These are phyloP conservation scores for Lagerstroemia speciosa DNA, from an alignment of 345 rosid species.

Conservation along the genomic window DNA sequence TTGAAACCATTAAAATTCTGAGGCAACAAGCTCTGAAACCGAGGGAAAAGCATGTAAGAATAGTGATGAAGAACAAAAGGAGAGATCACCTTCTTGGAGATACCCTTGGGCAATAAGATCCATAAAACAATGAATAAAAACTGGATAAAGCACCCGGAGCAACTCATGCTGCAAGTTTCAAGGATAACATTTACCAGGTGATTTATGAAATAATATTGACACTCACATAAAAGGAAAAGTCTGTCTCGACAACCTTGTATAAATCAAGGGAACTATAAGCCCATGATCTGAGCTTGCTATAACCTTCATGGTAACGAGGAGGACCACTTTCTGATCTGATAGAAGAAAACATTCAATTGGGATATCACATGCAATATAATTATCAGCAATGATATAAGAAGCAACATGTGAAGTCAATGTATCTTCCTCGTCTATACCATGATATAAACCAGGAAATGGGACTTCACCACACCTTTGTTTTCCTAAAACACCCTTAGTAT, in stretches of 20 bases:
- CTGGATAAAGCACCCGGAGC: conserved; percentile 95
- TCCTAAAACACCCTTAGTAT: neutral
- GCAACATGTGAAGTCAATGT: neutral
- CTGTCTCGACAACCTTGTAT: conserved; percentile 52
- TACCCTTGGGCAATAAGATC: conserved; percentile 78
- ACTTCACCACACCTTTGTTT: neutral
- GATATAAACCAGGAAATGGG: neutral
- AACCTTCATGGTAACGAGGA: conserved; percentile 54
- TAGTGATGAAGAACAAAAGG: conserved; percentile 5
- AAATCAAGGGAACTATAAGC: conserved; percentile 68
- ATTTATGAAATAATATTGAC: neutral
- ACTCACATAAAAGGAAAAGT: neutral
- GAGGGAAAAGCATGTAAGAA: neutral
- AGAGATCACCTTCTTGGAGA: conserved; percentile 60
- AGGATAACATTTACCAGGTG: conserved; percentile 2
- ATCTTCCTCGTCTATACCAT: neutral
- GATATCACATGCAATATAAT: neutral
- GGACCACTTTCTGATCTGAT: conserved; percentile 60
- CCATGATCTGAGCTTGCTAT: conserved; percentile 84
- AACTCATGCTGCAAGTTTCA: conserved; percentile 67
- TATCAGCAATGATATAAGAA: neutral
- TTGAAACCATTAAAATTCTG: conserved; percentile 4
- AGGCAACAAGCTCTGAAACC: neutral
- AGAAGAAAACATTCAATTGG: neutral
- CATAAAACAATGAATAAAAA: conserved; percentile 87